These are phyloP conservation scores for Leccinellum albellum DNA, from an alignment of 768 basidiomycete species.

Conservation along the genomic window DNA sequence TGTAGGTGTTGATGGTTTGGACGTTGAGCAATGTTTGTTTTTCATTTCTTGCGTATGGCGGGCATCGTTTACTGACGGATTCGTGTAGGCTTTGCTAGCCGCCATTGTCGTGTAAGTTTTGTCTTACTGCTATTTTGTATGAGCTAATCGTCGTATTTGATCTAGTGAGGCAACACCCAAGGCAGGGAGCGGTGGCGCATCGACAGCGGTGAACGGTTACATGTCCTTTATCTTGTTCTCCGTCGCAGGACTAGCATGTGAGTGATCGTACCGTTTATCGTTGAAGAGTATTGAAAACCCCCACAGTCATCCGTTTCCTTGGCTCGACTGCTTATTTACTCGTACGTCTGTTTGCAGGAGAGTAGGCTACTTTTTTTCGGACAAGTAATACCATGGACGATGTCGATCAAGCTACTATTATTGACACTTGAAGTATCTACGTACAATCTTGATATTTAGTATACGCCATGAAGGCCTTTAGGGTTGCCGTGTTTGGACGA, in stretches of 20 bases:
- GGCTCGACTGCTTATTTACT: slow-evolving; percentile 82
- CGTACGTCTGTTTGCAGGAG: slow-evolving; percentile 84
- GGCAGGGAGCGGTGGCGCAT: slow-evolving; percentile 44
- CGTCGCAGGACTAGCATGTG: slow-evolving; percentile 83
- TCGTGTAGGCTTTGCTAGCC: slow-evolving; percentile 57
- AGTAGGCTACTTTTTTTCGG: slow-evolving; percentile 38
- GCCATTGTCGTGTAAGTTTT: slow-evolving; percentile 69
- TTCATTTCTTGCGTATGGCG: slow-evolving; percentile 21
- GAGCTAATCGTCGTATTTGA: background rate
- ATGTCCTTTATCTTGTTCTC: slow-evolving; percentile 88
- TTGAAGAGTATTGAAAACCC: background rate
- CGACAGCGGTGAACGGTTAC: slow-evolving; percentile 70
- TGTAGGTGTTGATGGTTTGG: slow-evolving; percentile 79
- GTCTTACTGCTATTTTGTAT: background rate
- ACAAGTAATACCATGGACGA: slow-evolving; percentile 9
- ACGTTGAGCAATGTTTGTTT: slow-evolving; percentile 71
- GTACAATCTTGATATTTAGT: background rate
- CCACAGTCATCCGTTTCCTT: slow-evolving; percentile 74
- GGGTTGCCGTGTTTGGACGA: background rate
- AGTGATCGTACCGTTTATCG: slow-evolving; percentile 30
- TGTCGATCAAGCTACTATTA: background rate
- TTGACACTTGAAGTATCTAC: background rate
- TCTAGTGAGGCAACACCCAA: slow-evolving; percentile 42
- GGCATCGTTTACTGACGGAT: slow-evolving; percentile 10
- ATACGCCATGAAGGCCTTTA: too few species aligned